Percentiles rank a stretch among this genome's conserved stretches.
These are phyloP conservation scores for Fusarium compactum DNA, from an alignment of 2,329 filamentous ascomycete genomes.

Conservation along the genomic window DNA sequence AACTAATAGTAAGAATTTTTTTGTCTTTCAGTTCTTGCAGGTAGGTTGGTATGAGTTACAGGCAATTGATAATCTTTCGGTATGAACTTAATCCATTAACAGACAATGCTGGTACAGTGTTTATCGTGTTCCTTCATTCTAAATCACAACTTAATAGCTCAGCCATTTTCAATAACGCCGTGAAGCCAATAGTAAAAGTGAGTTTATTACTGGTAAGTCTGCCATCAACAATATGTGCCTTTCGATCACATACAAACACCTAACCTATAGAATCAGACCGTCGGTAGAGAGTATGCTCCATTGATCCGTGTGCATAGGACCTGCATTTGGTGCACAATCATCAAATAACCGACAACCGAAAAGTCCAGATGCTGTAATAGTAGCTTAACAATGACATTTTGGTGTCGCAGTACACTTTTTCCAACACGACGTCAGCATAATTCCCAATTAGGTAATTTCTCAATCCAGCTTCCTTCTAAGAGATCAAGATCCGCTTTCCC, in stretches of 20 bases:
- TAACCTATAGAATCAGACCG: background rate
- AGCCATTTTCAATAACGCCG: background rate
- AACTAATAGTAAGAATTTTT: background rate
- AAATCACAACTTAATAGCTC: background rate
- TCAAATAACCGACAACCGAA: background rate
- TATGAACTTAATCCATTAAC: background rate
- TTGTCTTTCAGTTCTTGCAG: background rate
- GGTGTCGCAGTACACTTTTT: background rate
- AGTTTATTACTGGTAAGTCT: background rate
- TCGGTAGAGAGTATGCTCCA: background rate
- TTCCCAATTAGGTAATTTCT: conserved; percentile 32
- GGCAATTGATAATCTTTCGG: background rate
- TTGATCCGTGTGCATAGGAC: background rate
- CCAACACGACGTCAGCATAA: conserved; percentile 13
- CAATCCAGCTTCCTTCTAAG: conserved; percentile 26
- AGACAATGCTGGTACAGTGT: too few species aligned
- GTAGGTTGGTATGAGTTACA: too few species aligned
- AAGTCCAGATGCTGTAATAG: background rate
- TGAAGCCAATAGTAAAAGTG: background rate
- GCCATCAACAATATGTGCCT: background rate
- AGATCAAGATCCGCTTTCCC: conserved; percentile 37
- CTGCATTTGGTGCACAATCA: background rate
- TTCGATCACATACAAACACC: background rate
- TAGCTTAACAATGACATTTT: background rate
- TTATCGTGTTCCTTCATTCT: background rate